Evolutionary conservation across 2,329 filamentous ascomycete genomes (phyloP), one percentile per base, ranked within the genome.

Genomic region (Clarireedia monteithiana): DNA sequence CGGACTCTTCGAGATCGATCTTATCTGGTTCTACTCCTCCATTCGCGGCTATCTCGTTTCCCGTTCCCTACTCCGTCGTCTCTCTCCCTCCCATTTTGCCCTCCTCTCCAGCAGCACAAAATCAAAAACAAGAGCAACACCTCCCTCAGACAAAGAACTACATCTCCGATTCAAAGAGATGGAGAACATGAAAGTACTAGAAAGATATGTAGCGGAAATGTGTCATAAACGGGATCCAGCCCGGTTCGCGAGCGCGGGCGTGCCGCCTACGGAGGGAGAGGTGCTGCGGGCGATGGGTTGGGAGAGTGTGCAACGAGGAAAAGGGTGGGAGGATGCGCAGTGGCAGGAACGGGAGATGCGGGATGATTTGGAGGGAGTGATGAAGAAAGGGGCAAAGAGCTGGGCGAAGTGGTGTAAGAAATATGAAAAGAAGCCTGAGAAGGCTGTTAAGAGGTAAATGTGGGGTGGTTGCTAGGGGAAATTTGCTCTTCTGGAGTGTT

Each of bases 1-100:
- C 15, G 68, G 68, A 0, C 56, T 69, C 2, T 60, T 66, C 6
- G 68, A 69, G 53, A 60, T 69, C 36, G 66, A 69, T 27, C 62
- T 62, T 1, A 64, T 68, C 5, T 69, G 67, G 68, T 60, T 65
- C 5, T 69, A 67, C 50, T 53, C 64, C 2, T 64, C 60, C 12
- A 63, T 69, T 26, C 56, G 55, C 38, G 59, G 59, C 20, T 60
- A 60, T 34, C 20, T 57, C 23, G 17, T 48, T 1, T 53, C 44
- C 7, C 51, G 51, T 23, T 48, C 42, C 4, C 10, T 53, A 1
- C 23, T 53, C 44, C 14, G 10, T 38, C 2, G 27, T 24, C 12
- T 20, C 2, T 20, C n/a, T 24, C 20, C n/a, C n/a, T 20, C n/a
- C 10, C 42, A 23, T 20, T 20, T 12, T 10, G n/a, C 10, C 6